Conservation (phyloP, 352 stramenopile genomes). For the Globisporangium barbulae region DNA sequence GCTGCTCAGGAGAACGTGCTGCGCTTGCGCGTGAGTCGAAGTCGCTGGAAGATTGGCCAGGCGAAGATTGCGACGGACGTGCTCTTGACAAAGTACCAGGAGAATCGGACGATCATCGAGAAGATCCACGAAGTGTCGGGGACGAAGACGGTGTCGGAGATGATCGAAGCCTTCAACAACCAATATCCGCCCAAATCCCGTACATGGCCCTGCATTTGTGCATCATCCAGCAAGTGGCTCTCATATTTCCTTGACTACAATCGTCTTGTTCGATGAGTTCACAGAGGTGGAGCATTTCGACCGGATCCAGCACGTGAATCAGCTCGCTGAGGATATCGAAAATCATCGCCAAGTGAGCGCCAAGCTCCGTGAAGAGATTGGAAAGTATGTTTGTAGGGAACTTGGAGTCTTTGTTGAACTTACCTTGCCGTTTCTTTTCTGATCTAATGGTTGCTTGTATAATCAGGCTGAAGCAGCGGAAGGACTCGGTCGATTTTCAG, state of each 20-base stretch:
- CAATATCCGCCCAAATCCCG: slow-evolving; percentile 45
- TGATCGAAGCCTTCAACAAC: slow-evolving; percentile 85
- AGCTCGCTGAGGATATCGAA: slow-evolving; percentile 80
- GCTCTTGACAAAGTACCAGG: slow-evolving; percentile 73
- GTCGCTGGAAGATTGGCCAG: slow-evolving; percentile 69
- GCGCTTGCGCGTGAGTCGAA: slow-evolving; percentile 49
- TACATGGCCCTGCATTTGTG: slow-evolving; percentile 2
- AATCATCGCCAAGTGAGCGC: slow-evolving; percentile 63
- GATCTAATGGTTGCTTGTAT: neutral
- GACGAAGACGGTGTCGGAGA: slow-evolving; percentile 71
- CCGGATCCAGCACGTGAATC: slow-evolving; percentile 78
- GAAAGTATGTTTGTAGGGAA: slow-evolving; percentile 38
- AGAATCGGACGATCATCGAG: slow-evolving; percentile 78
- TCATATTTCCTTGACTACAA: slow-evolving; percentile 20
- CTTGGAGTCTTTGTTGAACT: too few relatives aligned
- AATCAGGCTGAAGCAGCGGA: slow-evolving; percentile 71
- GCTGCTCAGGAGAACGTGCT: slow-evolving; percentile 47
- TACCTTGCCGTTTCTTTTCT: neutral
- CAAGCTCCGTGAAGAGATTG: slow-evolving; percentile 76
- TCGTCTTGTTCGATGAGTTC: slow-evolving; percentile 3
- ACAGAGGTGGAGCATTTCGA: slow-evolving; percentile 80
- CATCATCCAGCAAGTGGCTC: neutral
- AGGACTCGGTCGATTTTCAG: slow-evolving; percentile 78
- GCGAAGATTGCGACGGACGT: slow-evolving; percentile 59
- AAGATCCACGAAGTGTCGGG: slow-evolving; percentile 81